These are phyloP conservation scores for Apiospora kogelbergensis DNA, from an alignment of 2,329 filamentous ascomycete species.

Conservation along the genomic window DNA sequence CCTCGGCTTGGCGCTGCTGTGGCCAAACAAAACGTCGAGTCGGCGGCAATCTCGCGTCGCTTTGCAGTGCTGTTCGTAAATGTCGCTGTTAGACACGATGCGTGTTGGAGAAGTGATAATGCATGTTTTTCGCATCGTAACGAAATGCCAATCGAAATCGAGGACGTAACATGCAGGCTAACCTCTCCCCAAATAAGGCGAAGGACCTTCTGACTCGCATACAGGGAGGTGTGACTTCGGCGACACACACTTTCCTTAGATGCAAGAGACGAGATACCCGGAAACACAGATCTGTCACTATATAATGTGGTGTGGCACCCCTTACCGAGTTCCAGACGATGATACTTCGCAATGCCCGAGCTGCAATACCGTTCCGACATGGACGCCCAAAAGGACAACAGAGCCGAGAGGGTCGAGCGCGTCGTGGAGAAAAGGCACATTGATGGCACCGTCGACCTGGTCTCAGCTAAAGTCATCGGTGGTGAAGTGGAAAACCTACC, in stretches of 20 bases:
- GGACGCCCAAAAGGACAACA: not conserved
- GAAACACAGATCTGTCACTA: not conserved
- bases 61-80: not conserved
- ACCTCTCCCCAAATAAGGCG: not conserved
- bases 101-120: not conserved
- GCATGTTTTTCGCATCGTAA: not conserved
- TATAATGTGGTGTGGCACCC: not conserved
- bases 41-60: not conserved
- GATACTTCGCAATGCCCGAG: not conserved
- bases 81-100: not conserved
- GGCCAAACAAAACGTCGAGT: not conserved
- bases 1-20: not conserved
- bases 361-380: not conserved
- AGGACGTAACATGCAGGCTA: not conserved
- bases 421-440: conserved; percentile 33
- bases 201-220: not conserved
- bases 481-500: conserved; percentile 41
- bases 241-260: not conserved
- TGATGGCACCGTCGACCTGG: conserved; percentile 41
- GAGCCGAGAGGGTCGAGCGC: conserved; percentile 18
- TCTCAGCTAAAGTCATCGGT: conserved; percentile 42
- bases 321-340: too few relatives aligned
- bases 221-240: not conserved
- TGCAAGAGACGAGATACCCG: not conserved
- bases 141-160: too few relatives aligned